These are phyloP conservation scores for Otatea glauca DNA, from an alignment of 176 grass and related monocot genomes.

Conservation along the genomic window DNA sequence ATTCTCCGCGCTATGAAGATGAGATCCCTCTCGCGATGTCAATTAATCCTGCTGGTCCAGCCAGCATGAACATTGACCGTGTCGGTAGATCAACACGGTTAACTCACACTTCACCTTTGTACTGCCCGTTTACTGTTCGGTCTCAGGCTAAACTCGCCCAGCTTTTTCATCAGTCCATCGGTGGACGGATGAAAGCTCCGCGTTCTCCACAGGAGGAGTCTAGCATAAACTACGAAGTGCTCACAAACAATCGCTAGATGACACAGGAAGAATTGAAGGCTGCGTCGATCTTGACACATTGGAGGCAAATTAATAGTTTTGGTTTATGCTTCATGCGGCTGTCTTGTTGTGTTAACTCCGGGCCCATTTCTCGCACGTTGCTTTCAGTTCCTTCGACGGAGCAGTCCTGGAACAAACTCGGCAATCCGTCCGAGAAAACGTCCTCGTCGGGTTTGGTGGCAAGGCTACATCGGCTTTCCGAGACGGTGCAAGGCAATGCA, in stretches of 20 bases:
- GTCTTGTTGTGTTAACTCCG: conserved; percentile 17
- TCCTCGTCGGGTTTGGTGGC: conserved; percentile 36
- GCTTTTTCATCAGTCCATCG: not conserved
- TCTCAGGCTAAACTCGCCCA: conserved; percentile 4
- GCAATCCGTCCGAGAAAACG: conserved; percentile 12
- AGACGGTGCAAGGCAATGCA: conserved; percentile 23
- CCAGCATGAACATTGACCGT: conserved; percentile 45
- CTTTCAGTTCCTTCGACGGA: conserved; percentile 44
- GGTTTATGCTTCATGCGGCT: not conserved
- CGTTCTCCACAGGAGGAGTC: not conserved
- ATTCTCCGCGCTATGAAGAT: conserved; percentile 10
- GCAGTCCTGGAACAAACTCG: conserved; percentile 25
- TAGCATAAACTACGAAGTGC: not conserved
- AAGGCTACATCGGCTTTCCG: conserved; percentile 31
- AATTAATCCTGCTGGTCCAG: conserved; percentile 33
- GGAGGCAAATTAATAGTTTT: not conserved
- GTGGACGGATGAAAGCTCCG: not conserved
- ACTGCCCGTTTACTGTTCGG: conserved; percentile 34
- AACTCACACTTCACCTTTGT: conserved; percentile 2
- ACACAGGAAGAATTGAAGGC: not conserved
- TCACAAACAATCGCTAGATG: not conserved
- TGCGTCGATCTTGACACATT: not conserved
- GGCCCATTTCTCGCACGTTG: conserved; percentile 22
- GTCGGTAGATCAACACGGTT: conserved; percentile 46
- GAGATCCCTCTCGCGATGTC: conserved; percentile 43